Evolutionary conservation across 1,284 basidiomycete species (phyloP), one percentile per base, ranked within the genome.

Genomic region (Cutaneotrichosporon curvatum): DNA sequence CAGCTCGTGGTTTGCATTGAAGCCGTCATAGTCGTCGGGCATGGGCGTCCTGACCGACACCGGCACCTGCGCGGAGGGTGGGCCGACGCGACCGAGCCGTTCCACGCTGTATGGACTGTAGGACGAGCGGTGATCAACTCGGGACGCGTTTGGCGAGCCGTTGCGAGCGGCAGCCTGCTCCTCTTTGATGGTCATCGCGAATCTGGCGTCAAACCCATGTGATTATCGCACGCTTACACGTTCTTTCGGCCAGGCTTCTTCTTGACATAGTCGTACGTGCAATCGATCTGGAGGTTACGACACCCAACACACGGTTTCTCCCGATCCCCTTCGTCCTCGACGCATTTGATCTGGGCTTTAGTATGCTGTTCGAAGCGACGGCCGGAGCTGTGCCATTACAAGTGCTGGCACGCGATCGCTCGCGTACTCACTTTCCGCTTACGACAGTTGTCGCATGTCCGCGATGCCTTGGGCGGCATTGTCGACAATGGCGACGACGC

Each of bases 181-280:
- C 14, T 34, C 41, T 35, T 51, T 50, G 21, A 51, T 19, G 6
- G 50, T 46, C 5, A 46, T 14, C 2, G 49, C 53, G 28, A 55
- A 51, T 7, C 48, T 54, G 33, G 10, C 2, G 35, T 45, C 28
- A 41, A 28, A 28, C 7, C 8, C 25, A 28, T 12, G 25, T 28
- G 8, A 12, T 7, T 28, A 28, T 12, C 25, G 12, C 25, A 28
- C 8, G 59, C 65, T 47, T 44, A 68, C 65, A 59, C 56, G 43
- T 66, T 67, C 54, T 68, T 68, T 46, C 69, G 46, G 12, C 69
- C 69, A 7, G 69, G 67, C 54, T 66, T 67, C 51, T 68, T 67
- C 50, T 60, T 61, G 7, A 70, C 58, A 44, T 71, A 68, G 37
- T 63, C 58, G 43, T 61, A 60, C 2, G 60, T 67, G 47, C 70